These are phyloP conservation scores for Rhododendron ovatum DNA, from an alignment of 148 eudicot species.

Conservation along the genomic window DNA sequence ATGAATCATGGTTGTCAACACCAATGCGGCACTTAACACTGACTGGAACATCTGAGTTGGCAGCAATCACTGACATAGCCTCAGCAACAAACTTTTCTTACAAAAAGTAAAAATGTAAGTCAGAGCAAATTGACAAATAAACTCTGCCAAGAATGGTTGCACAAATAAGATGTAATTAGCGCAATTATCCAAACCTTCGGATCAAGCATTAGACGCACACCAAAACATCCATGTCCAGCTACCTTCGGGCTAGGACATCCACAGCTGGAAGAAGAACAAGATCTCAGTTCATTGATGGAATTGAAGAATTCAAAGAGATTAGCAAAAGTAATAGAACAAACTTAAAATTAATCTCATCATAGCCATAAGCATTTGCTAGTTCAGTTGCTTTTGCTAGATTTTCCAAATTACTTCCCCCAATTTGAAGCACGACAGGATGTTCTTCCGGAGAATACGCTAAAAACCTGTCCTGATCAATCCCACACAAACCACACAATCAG, in stretches of 20 bases:
- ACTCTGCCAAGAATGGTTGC: neutral
- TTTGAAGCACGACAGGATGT: slow-evolving; percentile 95
- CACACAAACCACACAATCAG: slow-evolving; percentile 13
- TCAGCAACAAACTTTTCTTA: slow-evolving; percentile 96
- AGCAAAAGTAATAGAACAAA: slow-evolving; percentile 28
- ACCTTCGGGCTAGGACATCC: slow-evolving; percentile 98
- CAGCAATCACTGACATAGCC: slow-evolving; percentile 97
- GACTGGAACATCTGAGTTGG: slow-evolving; percentile 85
- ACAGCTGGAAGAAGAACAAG: slow-evolving; percentile 51
- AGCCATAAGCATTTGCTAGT: slow-evolving; percentile 82
- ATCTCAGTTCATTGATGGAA: slow-evolving; percentile 11
- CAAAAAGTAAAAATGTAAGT: slow-evolving; percentile 29
- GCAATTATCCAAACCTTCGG: slow-evolving; percentile 60
- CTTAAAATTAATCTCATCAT: slow-evolving; percentile 95
- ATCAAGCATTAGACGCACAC: slow-evolving; percentile 92
- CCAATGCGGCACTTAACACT: slow-evolving; percentile 97
- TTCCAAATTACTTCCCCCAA: slow-evolving; percentile 90
- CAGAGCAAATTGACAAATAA: slow-evolving; percentile 24
- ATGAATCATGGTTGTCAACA: slow-evolving; percentile 91
- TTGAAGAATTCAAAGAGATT: slow-evolving; percentile 4
- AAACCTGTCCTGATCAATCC: slow-evolving; percentile 71
- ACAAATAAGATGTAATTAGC: neutral
- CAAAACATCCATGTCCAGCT: slow-evolving; percentile 97
- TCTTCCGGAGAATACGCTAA: slow-evolving; percentile 79
- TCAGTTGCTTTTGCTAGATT: slow-evolving; percentile 80